Percentiles rank a stretch among this genome's conserved stretches.
Evolutionary conservation across 1,284 basidiomycete genomes (phyloP).

Genomic region (Trametes polyzona): DNA sequence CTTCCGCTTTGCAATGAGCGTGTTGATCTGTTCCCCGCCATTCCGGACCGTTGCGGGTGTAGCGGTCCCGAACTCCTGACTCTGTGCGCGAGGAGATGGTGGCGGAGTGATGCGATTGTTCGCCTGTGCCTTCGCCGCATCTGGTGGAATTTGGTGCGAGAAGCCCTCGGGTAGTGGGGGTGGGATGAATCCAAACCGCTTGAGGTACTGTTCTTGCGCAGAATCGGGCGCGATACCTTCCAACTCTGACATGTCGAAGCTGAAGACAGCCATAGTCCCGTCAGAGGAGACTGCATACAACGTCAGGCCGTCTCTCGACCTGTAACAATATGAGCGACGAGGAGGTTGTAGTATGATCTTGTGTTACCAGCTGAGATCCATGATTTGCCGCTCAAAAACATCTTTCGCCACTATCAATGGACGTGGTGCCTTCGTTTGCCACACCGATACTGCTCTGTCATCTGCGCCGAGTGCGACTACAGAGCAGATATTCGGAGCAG

Average conservation of each 20-base stretch:
- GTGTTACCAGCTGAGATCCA: constrained; percentile 91
- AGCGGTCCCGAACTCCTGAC: constrained; percentile 41
- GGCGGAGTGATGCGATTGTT: constrained; percentile 50
- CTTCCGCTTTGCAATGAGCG: constrained; percentile 72
- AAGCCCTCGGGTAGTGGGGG: constrained; percentile 70
- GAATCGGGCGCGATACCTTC: constrained; percentile 81
- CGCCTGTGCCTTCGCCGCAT: constrained; percentile 12
- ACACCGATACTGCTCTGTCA: constrained; percentile 87
- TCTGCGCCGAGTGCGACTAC: constrained; percentile 92
- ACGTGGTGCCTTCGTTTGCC: constrained; percentile 89
- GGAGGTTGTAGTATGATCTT: neutral
- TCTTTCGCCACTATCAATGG: constrained; percentile 94
- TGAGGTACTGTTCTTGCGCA: constrained; percentile 77
- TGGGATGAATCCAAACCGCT: constrained; percentile 75
- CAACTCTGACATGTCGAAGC: constrained; percentile 81
- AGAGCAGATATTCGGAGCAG: constrained; percentile 79
- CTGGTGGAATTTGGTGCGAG: constrained; percentile 52
- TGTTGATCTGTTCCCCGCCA: constrained; percentile 63
- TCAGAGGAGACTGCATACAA: constrained; percentile 97
- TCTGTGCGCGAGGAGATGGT: constrained; percentile 45
- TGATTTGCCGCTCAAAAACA: constrained; percentile 92
- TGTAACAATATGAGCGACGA: constrained; percentile 34
- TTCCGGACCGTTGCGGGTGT: constrained; percentile 30
- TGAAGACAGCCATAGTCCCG: constrained; percentile 89
- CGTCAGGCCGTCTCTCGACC: constrained; percentile 90